A percentile compares a stretch with the other conserved stretches of the same genome.
Evolutionary conservation across 2,329 filamentous ascomycete species (phyloP).

Genomic region (Trichoderma sp.): DNA sequence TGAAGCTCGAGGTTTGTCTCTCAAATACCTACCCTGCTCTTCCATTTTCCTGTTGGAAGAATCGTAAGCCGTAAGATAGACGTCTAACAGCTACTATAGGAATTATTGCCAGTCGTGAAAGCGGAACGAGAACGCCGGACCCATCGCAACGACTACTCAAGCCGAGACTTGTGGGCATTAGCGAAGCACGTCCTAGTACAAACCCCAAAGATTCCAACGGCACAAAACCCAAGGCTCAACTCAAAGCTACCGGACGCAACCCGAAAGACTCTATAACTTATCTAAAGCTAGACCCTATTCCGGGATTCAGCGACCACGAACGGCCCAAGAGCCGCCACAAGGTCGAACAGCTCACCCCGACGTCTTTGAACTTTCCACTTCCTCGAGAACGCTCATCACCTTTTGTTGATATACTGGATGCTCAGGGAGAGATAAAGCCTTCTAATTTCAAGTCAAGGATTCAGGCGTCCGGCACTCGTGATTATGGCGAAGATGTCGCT

Average conservation of each 20-base stretch:
- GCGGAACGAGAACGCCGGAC: conserved; percentile 17
- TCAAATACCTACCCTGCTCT: neutral
- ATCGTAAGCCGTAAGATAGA: neutral
- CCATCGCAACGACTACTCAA: conserved; percentile 20
- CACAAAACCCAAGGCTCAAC: neutral
- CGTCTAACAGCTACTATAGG: conserved; percentile 16
- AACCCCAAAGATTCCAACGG: neutral
- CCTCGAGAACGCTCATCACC: conserved; percentile 17
- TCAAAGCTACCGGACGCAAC: conserved; percentile 10
- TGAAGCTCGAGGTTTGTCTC: conserved; percentile 19
- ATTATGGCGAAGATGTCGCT: conserved; percentile 68
- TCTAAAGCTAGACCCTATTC: neutral
- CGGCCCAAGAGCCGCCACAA: neutral
- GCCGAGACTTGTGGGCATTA: conserved; percentile 25
- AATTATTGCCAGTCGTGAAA: conserved; percentile 8
- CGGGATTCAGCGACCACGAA: neutral
- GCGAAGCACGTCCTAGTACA: conserved; percentile 10
- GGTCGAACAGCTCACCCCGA: neutral
- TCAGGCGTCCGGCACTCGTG: conserved; percentile 54
- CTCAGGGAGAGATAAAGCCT: conserved; percentile 56
- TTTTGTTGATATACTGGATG: conserved; percentile 60
- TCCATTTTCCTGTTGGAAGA: neutral
- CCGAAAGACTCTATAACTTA: conserved; percentile 9
- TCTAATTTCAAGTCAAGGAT: conserved; percentile 55
- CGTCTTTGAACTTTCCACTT: conserved; percentile 2